phyloP scores from a whole-genome alignment of 78 protist genomes.

The Dictyostelium intermedium region DNA sequence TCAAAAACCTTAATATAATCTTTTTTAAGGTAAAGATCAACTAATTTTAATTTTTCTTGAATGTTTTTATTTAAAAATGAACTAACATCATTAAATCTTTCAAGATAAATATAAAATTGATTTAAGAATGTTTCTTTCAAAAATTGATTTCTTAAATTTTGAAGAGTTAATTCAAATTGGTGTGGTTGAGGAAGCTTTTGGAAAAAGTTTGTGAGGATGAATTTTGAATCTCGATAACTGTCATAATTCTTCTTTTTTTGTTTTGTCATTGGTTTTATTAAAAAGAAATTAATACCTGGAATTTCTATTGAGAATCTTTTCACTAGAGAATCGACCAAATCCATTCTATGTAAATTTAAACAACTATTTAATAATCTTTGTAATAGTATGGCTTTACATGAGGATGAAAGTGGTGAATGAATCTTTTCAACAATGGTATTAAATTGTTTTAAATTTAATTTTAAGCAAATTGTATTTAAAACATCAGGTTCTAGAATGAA shows the following conservation, averaged over 20 bases:
- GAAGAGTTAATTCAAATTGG: not conserved
- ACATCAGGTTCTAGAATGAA: not conserved
- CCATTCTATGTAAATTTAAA: not conserved
- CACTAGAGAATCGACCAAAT: not conserved
- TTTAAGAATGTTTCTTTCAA: not conserved
- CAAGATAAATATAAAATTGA: not conserved
- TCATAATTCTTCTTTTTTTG: not conserved
- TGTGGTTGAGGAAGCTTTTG: not conserved
- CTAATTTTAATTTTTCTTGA: not conserved
- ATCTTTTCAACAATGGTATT: not conserved
- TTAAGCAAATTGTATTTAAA: not conserved
- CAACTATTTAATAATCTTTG: not conserved
- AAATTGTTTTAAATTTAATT: not conserved
- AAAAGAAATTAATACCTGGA: not conserved
- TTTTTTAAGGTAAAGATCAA: not conserved
- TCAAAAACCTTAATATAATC: not conserved
- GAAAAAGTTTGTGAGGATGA: not conserved
- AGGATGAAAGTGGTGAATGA: not conserved
- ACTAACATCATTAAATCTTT: not conserved
- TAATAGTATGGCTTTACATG: not conserved
- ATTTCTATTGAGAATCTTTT: not conserved
- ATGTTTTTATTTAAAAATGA: not conserved
- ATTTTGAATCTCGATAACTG: not conserved
- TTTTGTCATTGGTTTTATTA: not conserved
- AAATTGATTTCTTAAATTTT: not conserved